Percentiles rank a stretch among this genome's conserved stretches.
phyloP scores from a whole-genome alignment of 345 rosid species.

The Heritiera fomes region DNA sequence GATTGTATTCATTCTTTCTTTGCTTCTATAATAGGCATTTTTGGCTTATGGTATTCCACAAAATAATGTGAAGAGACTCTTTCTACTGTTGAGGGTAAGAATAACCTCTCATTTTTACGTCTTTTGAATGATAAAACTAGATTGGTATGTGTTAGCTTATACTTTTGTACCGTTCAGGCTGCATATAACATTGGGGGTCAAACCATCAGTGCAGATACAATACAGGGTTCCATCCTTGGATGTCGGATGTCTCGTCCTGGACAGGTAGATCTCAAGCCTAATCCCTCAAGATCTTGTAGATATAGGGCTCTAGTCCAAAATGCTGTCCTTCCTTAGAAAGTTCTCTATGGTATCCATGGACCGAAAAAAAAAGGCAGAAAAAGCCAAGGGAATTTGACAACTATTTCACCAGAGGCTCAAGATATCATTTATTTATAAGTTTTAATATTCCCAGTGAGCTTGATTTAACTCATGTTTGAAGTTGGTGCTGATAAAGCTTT shows the following conservation, averaged over 20 bases:
- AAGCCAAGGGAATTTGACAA: background rate
- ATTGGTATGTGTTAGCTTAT: constrained; percentile 20
- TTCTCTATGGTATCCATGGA: background rate
- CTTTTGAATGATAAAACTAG: background rate
- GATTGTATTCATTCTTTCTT: constrained; percentile 15
- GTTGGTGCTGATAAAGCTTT: constrained; percentile 25
- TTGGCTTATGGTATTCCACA: constrained; percentile 92
- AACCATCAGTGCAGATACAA: constrained; percentile 81
- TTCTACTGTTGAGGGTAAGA: constrained; percentile 76
- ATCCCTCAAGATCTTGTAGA: background rate
- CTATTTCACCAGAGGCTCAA: background rate
- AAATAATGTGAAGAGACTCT: constrained; percentile 78
- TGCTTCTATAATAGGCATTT: constrained; percentile 54
- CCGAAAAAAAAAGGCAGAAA: background rate
- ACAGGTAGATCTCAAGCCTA: constrained; percentile 54
- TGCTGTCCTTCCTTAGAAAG: no score
- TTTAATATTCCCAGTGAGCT: background rate
- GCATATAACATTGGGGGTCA: constrained; percentile 96
- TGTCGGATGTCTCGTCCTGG: constrained; percentile 94
- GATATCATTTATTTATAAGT: background rate
- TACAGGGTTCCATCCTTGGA: constrained; percentile 76
- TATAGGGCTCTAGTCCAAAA: no score
- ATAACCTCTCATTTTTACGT: background rate
- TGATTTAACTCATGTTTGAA: background rate
- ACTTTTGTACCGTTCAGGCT: constrained; percentile 58